Percentiles rank a stretch among this genome's conserved stretches.
Conservation (phyloP, 108 stramenopile genomes). For the Nitzschia sp. region DNA sequence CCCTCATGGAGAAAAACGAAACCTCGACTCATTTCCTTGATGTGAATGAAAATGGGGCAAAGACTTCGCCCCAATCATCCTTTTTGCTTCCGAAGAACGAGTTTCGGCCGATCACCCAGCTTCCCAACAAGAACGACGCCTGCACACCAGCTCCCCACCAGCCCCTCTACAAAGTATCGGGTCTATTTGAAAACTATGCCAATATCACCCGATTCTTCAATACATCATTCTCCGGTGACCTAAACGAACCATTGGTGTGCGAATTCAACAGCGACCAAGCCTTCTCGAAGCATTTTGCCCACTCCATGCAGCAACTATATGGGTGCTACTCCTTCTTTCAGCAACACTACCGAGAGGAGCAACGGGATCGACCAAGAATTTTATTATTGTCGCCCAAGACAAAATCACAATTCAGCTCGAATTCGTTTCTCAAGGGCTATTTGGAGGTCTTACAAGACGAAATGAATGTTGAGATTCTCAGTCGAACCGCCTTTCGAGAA, state of each 20-base stretch:
- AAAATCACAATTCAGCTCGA: neutral
- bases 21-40: too few species aligned
- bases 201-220: neutral
- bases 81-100: constrained; percentile 1
- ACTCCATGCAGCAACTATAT: constrained; percentile 48
- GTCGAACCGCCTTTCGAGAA: neutral
- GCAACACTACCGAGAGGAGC: neutral
- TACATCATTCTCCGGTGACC: neutral
- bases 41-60: too few species aligned
- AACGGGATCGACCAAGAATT: neutral
- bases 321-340: constrained; percentile 37
- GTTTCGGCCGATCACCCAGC: neutral
- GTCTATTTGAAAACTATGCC: neutral
- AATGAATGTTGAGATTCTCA: neutral
- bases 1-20: too few species aligned
- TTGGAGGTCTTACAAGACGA: constrained; percentile 12
- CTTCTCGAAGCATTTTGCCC: constrained; percentile 34
- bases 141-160: neutral
- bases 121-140: neutral
- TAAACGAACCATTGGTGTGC: constrained; percentile 1
- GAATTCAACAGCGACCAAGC: neutral
- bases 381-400: neutral
- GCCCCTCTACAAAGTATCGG: neutral
- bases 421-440: constrained; percentile 33
- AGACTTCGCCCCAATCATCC: neutral